Percentiles rank a stretch among this genome's conserved stretches.
phyloP scores from a whole-genome alignment of 2,329 filamentous ascomycete species.

The Cadophora sp. region DNA sequence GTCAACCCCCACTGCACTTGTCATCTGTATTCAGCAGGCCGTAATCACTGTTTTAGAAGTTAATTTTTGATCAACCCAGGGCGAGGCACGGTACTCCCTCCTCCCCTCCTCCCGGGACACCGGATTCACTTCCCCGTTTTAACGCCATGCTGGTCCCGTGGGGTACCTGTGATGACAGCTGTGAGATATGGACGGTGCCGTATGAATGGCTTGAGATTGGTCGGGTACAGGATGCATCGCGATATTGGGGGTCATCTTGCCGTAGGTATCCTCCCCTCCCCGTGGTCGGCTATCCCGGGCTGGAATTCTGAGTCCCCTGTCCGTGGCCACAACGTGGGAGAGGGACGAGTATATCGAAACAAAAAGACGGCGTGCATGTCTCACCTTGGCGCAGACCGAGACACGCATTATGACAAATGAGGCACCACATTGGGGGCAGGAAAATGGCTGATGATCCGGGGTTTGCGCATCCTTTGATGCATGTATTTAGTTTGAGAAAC shows the following conservation, averaged over 20 bases:
- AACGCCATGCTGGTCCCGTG: not conserved
- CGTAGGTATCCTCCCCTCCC: not conserved
- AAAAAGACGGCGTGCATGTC: not conserved
- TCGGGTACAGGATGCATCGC: not conserved
- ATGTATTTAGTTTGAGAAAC: not conserved
- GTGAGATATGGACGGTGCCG: not conserved
- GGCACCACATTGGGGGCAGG: no score
- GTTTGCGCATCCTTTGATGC: not conserved
- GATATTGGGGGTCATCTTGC: not conserved
- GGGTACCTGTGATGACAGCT: not conserved
- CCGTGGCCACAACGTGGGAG: not conserved
- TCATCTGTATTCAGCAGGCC: not conserved
- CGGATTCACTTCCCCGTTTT: not conserved
- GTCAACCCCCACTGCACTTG: not conserved
- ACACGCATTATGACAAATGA: no score
- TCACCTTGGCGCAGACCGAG: not conserved
- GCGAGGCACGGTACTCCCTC: not conserved
- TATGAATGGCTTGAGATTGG: no score
- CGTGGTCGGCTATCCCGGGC: not conserved
- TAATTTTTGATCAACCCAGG: no score
- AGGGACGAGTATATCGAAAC: not conserved
- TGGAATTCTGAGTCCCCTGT: not conserved
- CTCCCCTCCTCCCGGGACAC: not conserved
- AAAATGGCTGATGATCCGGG: not conserved
- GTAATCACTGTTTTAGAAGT: not conserved